Conservation (phyloP, 495 filamentous ascomycete genomes). For the Emericellopsis terricola region DNA sequence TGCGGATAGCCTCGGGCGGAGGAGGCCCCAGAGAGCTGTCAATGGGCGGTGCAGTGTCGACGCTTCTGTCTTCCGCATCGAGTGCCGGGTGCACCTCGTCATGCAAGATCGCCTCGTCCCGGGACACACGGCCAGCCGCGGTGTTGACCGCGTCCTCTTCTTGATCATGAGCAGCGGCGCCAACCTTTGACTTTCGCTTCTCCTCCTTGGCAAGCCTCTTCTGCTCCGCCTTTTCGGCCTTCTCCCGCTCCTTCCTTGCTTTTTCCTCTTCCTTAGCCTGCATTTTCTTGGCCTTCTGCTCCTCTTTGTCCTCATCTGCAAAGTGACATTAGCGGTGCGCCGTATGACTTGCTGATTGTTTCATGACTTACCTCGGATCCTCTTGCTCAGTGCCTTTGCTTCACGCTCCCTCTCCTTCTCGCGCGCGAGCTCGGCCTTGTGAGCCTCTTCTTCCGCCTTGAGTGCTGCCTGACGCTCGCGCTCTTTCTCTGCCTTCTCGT, state of each 20-base stretch:
- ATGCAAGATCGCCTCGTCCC: neutral
- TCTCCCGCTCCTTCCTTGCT: conserved; percentile 30
- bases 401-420: conserved; percentile 27
- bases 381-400: conserved; percentile 21
- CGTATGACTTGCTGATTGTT: too few species aligned
- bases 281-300: conserved; percentile 23
- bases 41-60: too few species aligned
- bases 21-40: too few species aligned
- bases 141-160: too few species aligned
- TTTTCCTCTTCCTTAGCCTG: conserved; percentile 35
- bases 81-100: neutral
- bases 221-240: conserved; percentile 27
- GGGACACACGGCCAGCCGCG: too few species aligned
- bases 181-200: conserved; percentile 15
- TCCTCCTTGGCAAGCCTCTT: conserved; percentile 25
- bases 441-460: conserved; percentile 27
- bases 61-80: too few species aligned
- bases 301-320: conserved; percentile 30
- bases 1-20: too few species aligned
- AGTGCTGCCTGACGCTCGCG: conserved; percentile 37
- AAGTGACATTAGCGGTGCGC: neutral
- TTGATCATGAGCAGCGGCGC: too few species aligned
- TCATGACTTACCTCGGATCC: conserved; percentile 19
- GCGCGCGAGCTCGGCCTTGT: conserved; percentile 23
- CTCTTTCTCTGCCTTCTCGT: conserved; percentile 51